Base-by-base conservation (phyloP, 257 asterid species). In the Coffea eugenioides region DNA sequence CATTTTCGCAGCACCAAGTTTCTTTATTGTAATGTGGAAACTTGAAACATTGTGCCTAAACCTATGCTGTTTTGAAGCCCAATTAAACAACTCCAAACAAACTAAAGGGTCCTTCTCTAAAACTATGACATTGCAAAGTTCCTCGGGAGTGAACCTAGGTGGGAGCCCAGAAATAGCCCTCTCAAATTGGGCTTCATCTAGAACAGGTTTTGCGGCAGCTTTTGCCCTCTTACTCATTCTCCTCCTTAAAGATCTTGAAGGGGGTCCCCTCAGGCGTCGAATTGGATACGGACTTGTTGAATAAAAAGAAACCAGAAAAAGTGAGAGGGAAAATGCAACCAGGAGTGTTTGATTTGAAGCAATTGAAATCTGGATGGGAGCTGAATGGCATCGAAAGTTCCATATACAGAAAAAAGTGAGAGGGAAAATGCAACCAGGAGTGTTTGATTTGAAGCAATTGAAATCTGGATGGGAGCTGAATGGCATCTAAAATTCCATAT, bases 21-120 rank as follows among this genome's bases (percentile, higher is more conserved):
- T 90, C 86, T 88, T 89, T 83, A 95, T 89, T 0, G 92, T 88
- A 25, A 90, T 46, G 82, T 92, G 98, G 77, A 77, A 91, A 0
- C 97, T 92, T 34, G 82, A 81, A 71, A 82, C 93, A 82, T 79
- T 77, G 83, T 95, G 99, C 86, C 89, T 84, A 74, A 93, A 95
- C 82, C 98, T 87, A 80, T 92, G 98, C 85, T 95, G 97, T 43
- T 91, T 88, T 0, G 96, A 83, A 2, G 99, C 99, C 99, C 99
- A 93, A 80, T 92, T 95, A 84, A 92, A 93, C 77, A 95, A 84
- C 93, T 95, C 99, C 27, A 92, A 85, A 83, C 97, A 93, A 68
- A 95, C 90, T 61, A 95, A 75, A 36, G 97, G 97, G 64, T 93
- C 97, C 39, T 85, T 83, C 46, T 89, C 90, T 41, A 80, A 77